Conservation (phyloP, 371 early-diverging fungal genomes). For the Saksenaea vasiformis region DNA sequence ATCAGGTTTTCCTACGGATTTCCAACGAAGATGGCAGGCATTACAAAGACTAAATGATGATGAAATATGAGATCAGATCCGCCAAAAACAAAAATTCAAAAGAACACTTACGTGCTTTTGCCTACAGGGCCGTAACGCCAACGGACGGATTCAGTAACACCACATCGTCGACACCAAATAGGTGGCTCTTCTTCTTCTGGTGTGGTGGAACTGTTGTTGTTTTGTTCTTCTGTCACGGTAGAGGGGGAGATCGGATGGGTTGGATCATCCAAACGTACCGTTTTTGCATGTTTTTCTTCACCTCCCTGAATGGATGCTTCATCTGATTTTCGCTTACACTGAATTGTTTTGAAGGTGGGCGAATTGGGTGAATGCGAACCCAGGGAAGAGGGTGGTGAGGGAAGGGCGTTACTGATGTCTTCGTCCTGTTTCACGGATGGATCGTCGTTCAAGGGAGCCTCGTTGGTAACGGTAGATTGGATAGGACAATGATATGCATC, state of each 20-base stretch:
- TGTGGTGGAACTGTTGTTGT: too few species aligned
- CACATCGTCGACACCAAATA: slow-evolving; percentile 1
- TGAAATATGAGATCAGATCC: background rate
- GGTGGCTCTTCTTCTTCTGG: background rate
- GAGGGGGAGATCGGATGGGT: background rate
- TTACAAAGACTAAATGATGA: background rate
- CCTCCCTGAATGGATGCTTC: background rate
- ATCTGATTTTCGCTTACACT: background rate
- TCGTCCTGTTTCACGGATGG: background rate
- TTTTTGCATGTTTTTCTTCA: background rate
- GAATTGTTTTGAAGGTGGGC: background rate
- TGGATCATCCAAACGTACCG: background rate
- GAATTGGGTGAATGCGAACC: slow-evolving; percentile 4
- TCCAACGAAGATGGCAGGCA: slow-evolving; percentile 3
- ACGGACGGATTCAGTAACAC: background rate
- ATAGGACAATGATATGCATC: background rate
- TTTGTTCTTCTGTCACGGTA: too few species aligned
- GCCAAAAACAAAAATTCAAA: background rate
- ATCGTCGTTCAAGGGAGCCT: background rate
- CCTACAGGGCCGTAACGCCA: slow-evolving; percentile 1
- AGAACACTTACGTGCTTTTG: background rate
- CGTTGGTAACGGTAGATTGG: background rate
- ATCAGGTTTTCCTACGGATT: slow-evolving; percentile 4
- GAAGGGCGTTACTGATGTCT: background rate
- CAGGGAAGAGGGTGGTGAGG: slow-evolving; percentile 2